These are phyloP conservation scores for Globisporangium cystogenes DNA, from an alignment of 352 stramenopile genomes.

Conservation along the genomic window DNA sequence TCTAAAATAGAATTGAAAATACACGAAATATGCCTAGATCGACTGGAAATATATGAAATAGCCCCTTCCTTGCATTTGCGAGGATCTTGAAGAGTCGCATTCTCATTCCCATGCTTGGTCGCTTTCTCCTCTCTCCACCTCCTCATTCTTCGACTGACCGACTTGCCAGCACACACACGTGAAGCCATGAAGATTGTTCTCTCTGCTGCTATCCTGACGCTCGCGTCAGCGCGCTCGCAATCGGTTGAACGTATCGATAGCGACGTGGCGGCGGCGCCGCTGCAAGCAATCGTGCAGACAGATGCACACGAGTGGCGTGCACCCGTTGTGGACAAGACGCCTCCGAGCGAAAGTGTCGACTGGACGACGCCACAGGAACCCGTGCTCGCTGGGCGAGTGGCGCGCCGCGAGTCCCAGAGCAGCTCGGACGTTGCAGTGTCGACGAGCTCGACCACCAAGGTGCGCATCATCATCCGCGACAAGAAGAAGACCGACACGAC, in stretches of 20 bases:
- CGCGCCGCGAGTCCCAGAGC: not conserved
- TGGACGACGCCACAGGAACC: not conserved
- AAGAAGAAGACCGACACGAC: not conserved
- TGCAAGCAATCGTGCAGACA: not conserved
- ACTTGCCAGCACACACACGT: not conserved
- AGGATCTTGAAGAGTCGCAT: not conserved
- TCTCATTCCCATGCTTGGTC: not conserved
- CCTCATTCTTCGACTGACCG: not conserved
- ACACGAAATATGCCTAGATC: too few relatives aligned
- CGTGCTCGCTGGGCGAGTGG: not conserved
- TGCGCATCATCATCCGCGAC: too few relatives aligned
- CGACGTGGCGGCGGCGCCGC: not conserved
- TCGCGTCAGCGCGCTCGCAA: not conserved
- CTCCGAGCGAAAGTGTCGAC: not conserved
- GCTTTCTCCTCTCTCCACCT: too few relatives aligned
- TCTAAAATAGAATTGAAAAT: too few relatives aligned
- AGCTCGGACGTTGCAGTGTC: not conserved
- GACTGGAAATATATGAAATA: not conserved
- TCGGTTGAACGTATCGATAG: not conserved
- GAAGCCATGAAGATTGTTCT: not conserved
- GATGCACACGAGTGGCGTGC: conserved; percentile 2
- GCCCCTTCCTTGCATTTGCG: too few relatives aligned
- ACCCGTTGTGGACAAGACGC: conserved; percentile 6
- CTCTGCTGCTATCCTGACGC: not conserved
- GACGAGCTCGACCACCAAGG: not conserved